These are phyloP conservation scores for Pleurostoma richardsiae DNA, from an alignment of 2,329 filamentous ascomycete genomes.

Conservation along the genomic window DNA sequence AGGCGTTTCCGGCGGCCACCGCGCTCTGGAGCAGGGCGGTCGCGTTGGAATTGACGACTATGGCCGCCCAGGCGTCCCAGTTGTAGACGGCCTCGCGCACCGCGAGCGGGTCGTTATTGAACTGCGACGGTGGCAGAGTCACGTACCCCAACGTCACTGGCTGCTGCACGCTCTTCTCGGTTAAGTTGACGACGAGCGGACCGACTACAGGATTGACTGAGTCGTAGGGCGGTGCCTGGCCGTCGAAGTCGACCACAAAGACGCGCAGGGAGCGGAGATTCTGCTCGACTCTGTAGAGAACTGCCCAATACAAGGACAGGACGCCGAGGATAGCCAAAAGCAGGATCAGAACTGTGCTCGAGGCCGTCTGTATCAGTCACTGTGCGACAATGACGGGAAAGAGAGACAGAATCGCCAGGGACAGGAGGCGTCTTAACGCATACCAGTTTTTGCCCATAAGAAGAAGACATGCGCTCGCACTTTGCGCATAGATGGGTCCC, in stretches of 20 bases:
- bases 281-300: slow-evolving; percentile 43
- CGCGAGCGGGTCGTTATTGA: slow-evolving; percentile 47
- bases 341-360: slow-evolving; percentile 36
- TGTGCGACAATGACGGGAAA: background rate
- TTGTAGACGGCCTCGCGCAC: slow-evolving; percentile 57
- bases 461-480: slow-evolving; percentile 18
- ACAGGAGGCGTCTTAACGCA: background rate
- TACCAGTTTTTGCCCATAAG: slow-evolving; percentile 19
- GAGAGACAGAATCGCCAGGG: background rate
- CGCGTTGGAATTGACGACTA: slow-evolving; percentile 59
- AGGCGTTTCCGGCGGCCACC: slow-evolving; percentile 46
- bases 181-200: slow-evolving; percentile 41
- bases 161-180: slow-evolving; percentile 33
- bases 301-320: slow-evolving; percentile 58
- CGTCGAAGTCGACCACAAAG: slow-evolving; percentile 61
- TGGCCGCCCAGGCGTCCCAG: slow-evolving; percentile 53
- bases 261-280: slow-evolving; percentile 45
- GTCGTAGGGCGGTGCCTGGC: slow-evolving; percentile 44
- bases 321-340: slow-evolving; percentile 50
- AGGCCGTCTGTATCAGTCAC: no score
- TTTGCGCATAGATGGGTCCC: slow-evolving; percentile 26
- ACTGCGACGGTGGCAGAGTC: slow-evolving; percentile 41
- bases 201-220: slow-evolving; percentile 48
- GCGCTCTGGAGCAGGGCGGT: slow-evolving; percentile 52
- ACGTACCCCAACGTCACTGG: slow-evolving; percentile 41